Base-by-base conservation (phyloP, 495 filamentous ascomycete genomes). In the Xylaria castorea region DNA sequence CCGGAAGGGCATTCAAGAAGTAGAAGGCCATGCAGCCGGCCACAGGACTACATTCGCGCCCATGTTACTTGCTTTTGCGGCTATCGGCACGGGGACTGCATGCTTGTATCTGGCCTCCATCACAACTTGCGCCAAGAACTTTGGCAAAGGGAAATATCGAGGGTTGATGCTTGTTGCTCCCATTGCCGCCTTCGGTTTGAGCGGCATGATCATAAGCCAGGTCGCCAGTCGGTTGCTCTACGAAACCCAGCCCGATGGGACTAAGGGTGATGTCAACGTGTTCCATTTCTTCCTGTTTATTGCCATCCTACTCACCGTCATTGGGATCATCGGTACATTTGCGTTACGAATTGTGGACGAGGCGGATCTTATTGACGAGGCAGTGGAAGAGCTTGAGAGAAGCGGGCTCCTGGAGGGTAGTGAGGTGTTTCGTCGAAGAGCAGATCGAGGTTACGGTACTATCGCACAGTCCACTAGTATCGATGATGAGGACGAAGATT, bases 71-170 rank as follows among this genome's bases (percentile, higher is more conserved):
- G 92, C 93, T 1, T 99, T 99, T 75, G 86, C 93, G 25, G 83
- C 84, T 9, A 89, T 98, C 61, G 96, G 96, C 1, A 87, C 90
- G 73, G 95, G 91, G 6, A 98, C 96, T 0, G 91, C 91, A 72
- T 87, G 87, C 76, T 93, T 98, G 91, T 98, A 98, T 79, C 79
- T 98, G 34, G 87, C 89, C 46, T 92, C 93, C 0, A 92, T 99
- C 38, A 94, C 96, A 30, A 97, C 95, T 2, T 97, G 94, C 72
- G 96, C 95, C 32, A 99, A 99, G 89, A 98, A 97, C 81, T 98
- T 98, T 80, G 93, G 95, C 25, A 85, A 91, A 50, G 93, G 94
- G 4, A 94, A 91, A 77, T 89, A 97, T 75, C 92, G 94, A 78
- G 95, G 96, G 0, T 80, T 99, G 69, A 94, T 97, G 77, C 84